Conservation (phyloP, 2,329 filamentous ascomycete species). For the Elsinoe necatrix region DNA sequence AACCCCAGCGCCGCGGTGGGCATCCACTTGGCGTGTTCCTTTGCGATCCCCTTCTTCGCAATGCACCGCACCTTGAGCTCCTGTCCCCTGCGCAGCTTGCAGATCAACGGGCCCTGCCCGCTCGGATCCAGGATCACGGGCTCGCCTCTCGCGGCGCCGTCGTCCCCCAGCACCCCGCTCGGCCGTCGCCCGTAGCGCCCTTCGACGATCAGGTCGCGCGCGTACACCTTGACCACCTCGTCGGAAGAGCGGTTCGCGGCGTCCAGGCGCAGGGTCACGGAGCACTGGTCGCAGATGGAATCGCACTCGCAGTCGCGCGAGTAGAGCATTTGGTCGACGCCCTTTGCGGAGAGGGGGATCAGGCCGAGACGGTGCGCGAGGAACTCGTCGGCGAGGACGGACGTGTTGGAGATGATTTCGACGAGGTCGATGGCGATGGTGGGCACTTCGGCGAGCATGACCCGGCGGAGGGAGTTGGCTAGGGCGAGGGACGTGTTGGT, state of each 20-base stretch:
- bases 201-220: conserved; percentile 69
- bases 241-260: conserved; percentile 62
- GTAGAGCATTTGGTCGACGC: conserved; percentile 73
- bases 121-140: conserved; percentile 80
- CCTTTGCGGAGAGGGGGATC: conserved; percentile 76
- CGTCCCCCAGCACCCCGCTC: conserved; percentile 57
- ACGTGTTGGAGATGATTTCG: conserved; percentile 85
- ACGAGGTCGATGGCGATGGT: conserved; percentile 93
- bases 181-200: conserved; percentile 1
- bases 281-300: conserved; percentile 86
- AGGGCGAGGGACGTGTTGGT: conserved; percentile 82
- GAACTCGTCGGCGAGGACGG: conserved; percentile 94
- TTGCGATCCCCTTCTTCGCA: conserved; percentile 96
- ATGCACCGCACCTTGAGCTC: conserved; percentile 85
- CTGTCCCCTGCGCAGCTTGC: conserved; percentile 82
- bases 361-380: conserved; percentile 86
- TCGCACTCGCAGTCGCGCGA: conserved; percentile 95
- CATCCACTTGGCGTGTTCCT: conserved; percentile 98
- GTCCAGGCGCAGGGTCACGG: conserved; percentile 73
- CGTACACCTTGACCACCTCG: conserved; percentile 89
- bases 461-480: conserved; percentile 83
- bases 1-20: conserved; percentile 88
- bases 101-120: conserved; percentile 73
- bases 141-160: conserved; percentile 43
- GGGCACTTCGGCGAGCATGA: conserved; percentile 88